A percentile compares a stretch with the other conserved stretches of the same genome.
Conservation (phyloP, 2,329 filamentous ascomycete genomes). For the Dactylellina haptotyla region DNA sequence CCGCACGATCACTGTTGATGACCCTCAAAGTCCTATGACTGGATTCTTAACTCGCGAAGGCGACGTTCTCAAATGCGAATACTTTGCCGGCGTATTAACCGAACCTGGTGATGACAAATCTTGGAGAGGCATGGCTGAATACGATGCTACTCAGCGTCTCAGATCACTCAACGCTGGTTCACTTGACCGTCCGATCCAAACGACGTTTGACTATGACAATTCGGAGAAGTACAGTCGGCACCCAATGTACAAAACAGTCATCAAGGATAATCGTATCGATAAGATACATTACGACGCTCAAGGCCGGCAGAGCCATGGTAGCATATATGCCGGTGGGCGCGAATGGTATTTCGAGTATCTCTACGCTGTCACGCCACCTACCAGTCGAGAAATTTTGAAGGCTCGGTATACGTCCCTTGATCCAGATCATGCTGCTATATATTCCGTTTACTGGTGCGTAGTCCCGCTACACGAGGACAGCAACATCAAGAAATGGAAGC, state of each 20-base stretch:
- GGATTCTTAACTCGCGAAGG: constrained; percentile 59
- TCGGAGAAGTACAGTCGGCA: constrained; percentile 25
- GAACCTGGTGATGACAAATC: constrained; percentile 52
- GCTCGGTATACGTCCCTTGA: constrained; percentile 58
- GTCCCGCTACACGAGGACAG: constrained; percentile 49
- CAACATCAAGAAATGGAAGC: constrained; percentile 56
- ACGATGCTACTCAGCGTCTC: constrained; percentile 35
- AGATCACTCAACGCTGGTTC: constrained; percentile 39
- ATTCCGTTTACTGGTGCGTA: constrained; percentile 61
- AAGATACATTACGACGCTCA: constrained; percentile 60
- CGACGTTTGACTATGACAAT: constrained; percentile 30
- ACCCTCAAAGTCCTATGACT: constrained; percentile 59
- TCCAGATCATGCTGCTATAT: constrained; percentile 55
- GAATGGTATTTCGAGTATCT: constrained; percentile 61
- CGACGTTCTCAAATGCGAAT: constrained; percentile 58
- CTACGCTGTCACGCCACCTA: constrained; percentile 60
- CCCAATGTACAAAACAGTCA: constrained; percentile 41
- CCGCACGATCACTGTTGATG: constrained; percentile 59
- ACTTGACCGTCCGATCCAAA: constrained; percentile 26
- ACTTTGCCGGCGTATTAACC: constrained; percentile 58
- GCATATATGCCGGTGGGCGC: constrained; percentile 57
- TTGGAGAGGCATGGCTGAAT: constrained; percentile 35
- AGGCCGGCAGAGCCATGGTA: constrained; percentile 60
- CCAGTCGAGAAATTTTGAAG: constrained; percentile 60
- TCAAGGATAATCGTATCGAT: constrained; percentile 55